Evolutionary conservation across 257 asterid species (phyloP), one percentile per base, ranked within the genome.

Genomic region (Solanum megistacrolobum): DNA sequence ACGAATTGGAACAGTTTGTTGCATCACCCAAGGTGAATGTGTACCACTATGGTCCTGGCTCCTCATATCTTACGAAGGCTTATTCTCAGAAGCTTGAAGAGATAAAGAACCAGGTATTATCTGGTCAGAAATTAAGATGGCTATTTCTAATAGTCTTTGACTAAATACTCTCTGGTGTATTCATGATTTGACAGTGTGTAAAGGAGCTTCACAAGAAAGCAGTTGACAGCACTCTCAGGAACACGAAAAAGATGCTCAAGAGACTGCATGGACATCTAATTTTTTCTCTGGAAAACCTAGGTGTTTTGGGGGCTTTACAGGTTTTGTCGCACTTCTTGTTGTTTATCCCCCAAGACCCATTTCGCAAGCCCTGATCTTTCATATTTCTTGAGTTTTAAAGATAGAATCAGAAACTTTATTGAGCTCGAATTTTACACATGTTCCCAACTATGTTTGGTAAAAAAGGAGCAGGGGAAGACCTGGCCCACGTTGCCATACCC

Each of bases 251-350:
- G 92, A 86, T 87, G 89, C 98, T 97, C 83, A 93, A 89, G 38
- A 93, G 68, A 91, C 90, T 93, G 93, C 99, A 96, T 88, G 90
- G 91, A 38, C 94, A 91, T 91, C 88, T 97, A 85, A 88, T 89
- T 76, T 96, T 95, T 91, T 96, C 98, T 90, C 89, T 95, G 76
- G 98, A 94, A 91, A 91, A 93, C 89, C 96, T 97, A 87, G 99
- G 99, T 83, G 91, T 95, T 74, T 95, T 96, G 96, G 99, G 99
- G 81, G 96, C 98, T 35, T 92, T 94, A 86, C 97, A 95, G 97
- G 99, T 97, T 65, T 87, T 75, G 46, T 23, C 46, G 36, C 83
- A 73, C 72, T 85, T 84, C 21, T 43, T 58, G 21, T 88, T 86
- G 65, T 29, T 76, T 52, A 83, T 9, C 23, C 52, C 46, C 72